Percentiles rank a stretch among this genome's conserved stretches.
Conservation (phyloP, 106 monocot species). For the Gastrodia elata region DNA sequence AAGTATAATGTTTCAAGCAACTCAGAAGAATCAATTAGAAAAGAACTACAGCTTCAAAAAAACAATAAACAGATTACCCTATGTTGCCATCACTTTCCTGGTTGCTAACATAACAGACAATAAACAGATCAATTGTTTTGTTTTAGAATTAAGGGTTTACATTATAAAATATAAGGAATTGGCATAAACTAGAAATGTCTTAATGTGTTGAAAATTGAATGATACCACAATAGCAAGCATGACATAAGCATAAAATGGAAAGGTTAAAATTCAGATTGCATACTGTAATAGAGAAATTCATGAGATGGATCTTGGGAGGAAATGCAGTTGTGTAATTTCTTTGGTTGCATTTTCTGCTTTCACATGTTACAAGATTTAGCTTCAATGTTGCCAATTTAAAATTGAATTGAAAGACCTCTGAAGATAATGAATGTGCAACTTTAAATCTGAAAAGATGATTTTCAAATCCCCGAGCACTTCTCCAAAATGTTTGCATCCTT, state of each 20-base stretch:
- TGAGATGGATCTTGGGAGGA: background rate
- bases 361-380: background rate
- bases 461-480: background rate
- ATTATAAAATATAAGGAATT: background rate
- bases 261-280: background rate
- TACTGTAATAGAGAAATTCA: background rate
- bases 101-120: background rate
- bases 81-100: no score
- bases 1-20: background rate
- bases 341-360: background rate
- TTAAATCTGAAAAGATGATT: background rate
- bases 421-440: background rate
- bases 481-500: constrained; percentile 6
- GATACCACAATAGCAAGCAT: background rate
- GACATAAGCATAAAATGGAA: background rate
- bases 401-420: background rate
- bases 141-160: background rate
- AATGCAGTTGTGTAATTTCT: background rate
- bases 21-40: background rate
- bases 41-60: background rate
- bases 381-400: background rate
- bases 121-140: background rate
- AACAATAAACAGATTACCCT: no score
- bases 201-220: background rate
- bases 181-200: background rate